Conservation (phyloP, 164 flowering plant species). For the Berberis vulgaris region DNA sequence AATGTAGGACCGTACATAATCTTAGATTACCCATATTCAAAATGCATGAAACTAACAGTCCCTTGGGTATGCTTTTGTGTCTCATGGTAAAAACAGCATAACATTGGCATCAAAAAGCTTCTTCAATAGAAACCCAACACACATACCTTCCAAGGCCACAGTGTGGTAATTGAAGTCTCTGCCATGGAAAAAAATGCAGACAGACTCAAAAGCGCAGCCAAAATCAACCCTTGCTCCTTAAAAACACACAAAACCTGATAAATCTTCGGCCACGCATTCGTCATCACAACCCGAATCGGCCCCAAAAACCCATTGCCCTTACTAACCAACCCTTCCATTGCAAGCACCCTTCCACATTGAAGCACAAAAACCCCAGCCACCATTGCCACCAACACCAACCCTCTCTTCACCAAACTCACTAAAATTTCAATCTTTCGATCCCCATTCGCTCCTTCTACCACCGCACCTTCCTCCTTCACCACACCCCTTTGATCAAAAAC, state of each 20-base stretch:
- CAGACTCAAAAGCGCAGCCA: slow-evolving; percentile 67
- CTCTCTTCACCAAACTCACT: slow-evolving; percentile 28
- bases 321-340: slow-evolving; percentile 47
- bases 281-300: slow-evolving; percentile 32
- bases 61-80: too few species aligned
- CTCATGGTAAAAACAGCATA: too few species aligned
- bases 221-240: slow-evolving; percentile 76
- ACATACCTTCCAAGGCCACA: slow-evolving; percentile 99
- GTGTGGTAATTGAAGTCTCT: slow-evolving; percentile 93
- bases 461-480: not conserved
- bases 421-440: slow-evolving; percentile 19
- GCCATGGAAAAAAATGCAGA: slow-evolving; percentile 99
- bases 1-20: too few species aligned
- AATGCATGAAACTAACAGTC: too few species aligned
- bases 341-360: slow-evolving; percentile 49
- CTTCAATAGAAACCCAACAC: not conserved
- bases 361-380: slow-evolving; percentile 50
- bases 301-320: slow-evolving; percentile 48
- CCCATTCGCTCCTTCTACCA: slow-evolving; percentile 5
- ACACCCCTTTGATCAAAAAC: not conserved
- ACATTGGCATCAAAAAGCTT: not conserved
- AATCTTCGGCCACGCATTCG: slow-evolving; percentile 62
- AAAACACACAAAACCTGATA: slow-evolving; percentile 58
- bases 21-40: too few species aligned
- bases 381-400: slow-evolving; percentile 43